A percentile compares a stretch with the other conserved stretches of the same genome.
phyloP scores from a whole-genome alignment of 2,329 filamentous ascomycete genomes.

The Aureobasidium leucospermi region DNA sequence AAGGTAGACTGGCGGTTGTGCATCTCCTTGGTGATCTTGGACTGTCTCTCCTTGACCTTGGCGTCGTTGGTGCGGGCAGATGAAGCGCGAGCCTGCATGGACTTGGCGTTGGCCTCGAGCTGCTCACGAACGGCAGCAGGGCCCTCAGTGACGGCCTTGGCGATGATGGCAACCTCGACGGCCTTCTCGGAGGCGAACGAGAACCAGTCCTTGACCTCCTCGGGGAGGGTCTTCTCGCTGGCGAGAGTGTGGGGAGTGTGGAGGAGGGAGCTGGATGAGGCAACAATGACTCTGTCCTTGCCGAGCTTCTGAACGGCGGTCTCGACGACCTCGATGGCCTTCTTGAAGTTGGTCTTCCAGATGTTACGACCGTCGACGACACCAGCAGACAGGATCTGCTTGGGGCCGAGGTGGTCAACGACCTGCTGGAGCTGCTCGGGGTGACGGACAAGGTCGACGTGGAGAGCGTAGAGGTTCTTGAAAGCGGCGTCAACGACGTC shows the following conservation, averaged over 20 bases:
- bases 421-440: conserved; percentile 93
- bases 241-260: conserved; percentile 97
- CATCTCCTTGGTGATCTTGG: conserved; percentile 72
- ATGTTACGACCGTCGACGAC: conserved; percentile 99
- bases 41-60: conserved; percentile 92
- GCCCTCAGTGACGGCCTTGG: conserved; percentile 93
- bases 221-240: conserved; percentile 96
- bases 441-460: conserved; percentile 95
- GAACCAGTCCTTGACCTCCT: conserved; percentile 96
- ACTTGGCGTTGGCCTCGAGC: conserved; percentile 96
- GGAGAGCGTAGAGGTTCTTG: conserved; percentile 70
- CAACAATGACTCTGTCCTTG: conserved; percentile 94
- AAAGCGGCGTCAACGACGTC: conserved; percentile 68
- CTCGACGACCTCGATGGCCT: conserved; percentile 85
- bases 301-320: conserved; percentile 88
- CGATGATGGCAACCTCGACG: conserved; percentile 80
- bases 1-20: conserved; percentile 93
- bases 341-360: conserved; percentile 99
- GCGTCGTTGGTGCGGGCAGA: conserved; percentile 96
- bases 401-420: conserved; percentile 71
- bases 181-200: conserved; percentile 96
- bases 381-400: conserved; percentile 88
- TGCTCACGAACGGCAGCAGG: conserved; percentile 77
- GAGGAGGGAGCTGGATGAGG: conserved; percentile 94
- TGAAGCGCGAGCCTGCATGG: conserved; percentile 79